phyloP scores from a whole-genome alignment of 208 protist species.

The Trypanosoma caninum region DNA sequence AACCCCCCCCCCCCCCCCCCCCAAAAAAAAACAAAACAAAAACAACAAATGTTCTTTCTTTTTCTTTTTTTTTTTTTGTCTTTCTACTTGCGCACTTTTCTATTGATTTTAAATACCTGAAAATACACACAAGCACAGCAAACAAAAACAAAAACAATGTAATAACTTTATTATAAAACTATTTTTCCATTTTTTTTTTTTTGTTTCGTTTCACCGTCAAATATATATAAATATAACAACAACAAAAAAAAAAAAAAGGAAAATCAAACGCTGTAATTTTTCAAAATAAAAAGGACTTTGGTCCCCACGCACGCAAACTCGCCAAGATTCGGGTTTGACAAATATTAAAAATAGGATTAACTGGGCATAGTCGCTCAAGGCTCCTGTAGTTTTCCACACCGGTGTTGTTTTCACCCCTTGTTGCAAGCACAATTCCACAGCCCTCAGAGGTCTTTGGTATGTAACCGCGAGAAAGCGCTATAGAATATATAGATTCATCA shows the following conservation, averaged over 20 bases:
- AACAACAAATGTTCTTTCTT: background rate
- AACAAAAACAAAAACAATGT: no score
- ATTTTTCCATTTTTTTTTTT: constrained; percentile 1
- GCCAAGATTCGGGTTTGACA: constrained; percentile 38
- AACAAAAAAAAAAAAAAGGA: constrained; percentile 4
- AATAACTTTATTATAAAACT: no score
- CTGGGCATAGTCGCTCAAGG: constrained; percentile 42
- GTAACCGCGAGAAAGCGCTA: constrained; percentile 40
- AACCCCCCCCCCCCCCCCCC: no score
- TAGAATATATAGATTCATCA: constrained; percentile 28
- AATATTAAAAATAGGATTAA: constrained; percentile 83
- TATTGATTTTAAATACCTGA: no score
- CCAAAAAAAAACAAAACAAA: no score
- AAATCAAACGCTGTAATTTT: background rate
- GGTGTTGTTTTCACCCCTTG: background rate
- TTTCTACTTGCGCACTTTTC: no score
- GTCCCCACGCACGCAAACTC: constrained; percentile 38
- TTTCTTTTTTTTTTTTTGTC: background rate
- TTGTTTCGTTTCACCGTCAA: background rate
- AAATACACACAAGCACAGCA: no score
- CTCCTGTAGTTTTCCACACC: constrained; percentile 7
- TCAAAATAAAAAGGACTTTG: constrained; percentile 43
- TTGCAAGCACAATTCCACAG: constrained; percentile 48
- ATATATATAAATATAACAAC: background rate
- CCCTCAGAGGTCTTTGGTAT: constrained; percentile 28